Evolutionary conservation across 768 basidiomycete genomes (phyloP).

Genomic region (Lactarius sp.): DNA sequence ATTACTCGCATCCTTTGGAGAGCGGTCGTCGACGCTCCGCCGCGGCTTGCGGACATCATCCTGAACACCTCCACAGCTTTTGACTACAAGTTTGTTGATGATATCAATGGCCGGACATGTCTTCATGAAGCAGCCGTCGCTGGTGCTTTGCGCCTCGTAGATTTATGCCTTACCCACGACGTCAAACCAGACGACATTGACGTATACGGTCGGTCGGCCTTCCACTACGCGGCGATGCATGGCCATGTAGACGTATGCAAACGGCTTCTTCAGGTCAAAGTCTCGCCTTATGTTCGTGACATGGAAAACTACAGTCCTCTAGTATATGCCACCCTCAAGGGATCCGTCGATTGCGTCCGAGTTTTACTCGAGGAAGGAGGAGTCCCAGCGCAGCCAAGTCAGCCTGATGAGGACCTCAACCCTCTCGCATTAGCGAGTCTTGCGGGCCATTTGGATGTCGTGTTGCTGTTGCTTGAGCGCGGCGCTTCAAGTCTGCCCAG

Average conservation of each 20-base stretch:
- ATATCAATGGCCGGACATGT: slow-evolving; percentile 93
- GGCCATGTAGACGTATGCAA: slow-evolving; percentile 75
- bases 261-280: slow-evolving; percentile 62
- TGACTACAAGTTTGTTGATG: slow-evolving; percentile 90
- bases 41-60: slow-evolving; percentile 68
- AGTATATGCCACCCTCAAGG: slow-evolving; percentile 87
- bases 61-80: slow-evolving; percentile 65
- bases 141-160: slow-evolving; percentile 70
- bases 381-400: slow-evolving; percentile 55
- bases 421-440: slow-evolving; percentile 91
- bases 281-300: slow-evolving; percentile 69
- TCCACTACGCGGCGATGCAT: slow-evolving; percentile 96
- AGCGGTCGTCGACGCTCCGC: slow-evolving; percentile 75
- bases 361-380: slow-evolving; percentile 74
- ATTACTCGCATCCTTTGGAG: slow-evolving; percentile 95
- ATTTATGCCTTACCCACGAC: slow-evolving; percentile 70
- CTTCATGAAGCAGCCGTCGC: slow-evolving; percentile 91
- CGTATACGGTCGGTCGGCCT: slow-evolving; percentile 85
- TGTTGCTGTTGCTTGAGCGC: slow-evolving; percentile 65
- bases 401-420: slow-evolving; percentile 62
- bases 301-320: slow-evolving; percentile 94
- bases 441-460: slow-evolving; percentile 81
- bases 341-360: slow-evolving; percentile 75
- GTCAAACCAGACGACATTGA: slow-evolving; percentile 73
- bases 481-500: slow-evolving; percentile 80